Percentiles rank a stretch among this genome's conserved stretches.
Evolutionary conservation across 768 basidiomycete species (phyloP).

Genomic region (Mycena belliarum): DNA sequence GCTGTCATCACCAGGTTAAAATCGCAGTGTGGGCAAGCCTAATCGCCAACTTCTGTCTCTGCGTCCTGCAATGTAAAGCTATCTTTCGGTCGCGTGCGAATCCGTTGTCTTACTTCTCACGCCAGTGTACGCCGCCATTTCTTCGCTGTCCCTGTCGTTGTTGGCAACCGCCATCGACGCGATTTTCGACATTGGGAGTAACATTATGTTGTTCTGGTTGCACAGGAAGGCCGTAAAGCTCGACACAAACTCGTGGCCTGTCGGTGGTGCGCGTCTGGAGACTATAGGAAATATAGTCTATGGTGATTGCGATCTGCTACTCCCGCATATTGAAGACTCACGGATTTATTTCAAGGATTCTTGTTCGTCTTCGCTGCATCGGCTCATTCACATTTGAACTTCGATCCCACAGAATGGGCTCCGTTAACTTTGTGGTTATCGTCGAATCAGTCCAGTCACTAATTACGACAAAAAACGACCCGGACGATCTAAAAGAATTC

Average conservation of each 20-base stretch:
- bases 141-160: slow-evolving; percentile 79
- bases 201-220: slow-evolving; percentile 77
- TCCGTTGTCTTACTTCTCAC: neutral
- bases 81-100: neutral
- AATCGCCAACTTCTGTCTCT: slow-evolving; percentile 71
- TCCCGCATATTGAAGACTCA: neutral
- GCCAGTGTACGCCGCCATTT: slow-evolving; percentile 89
- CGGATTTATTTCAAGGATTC: slow-evolving; percentile 38
- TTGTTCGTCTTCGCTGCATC: slow-evolving; percentile 29
- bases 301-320: slow-evolving; percentile 41
- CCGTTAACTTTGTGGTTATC: slow-evolving; percentile 88
- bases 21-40: slow-evolving; percentile 87
- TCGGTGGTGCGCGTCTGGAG: slow-evolving; percentile 86
- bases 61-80: slow-evolving; percentile 64
- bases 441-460: slow-evolving; percentile 84
- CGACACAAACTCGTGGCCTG: slow-evolving; percentile 88
- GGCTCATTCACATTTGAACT: neutral
- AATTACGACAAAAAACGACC: slow-evolving; percentile 52
- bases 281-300: slow-evolving; percentile 90
- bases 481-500: slow-evolving; percentile 59
- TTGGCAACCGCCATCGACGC: slow-evolving; percentile 91
- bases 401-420: slow-evolving; percentile 66
- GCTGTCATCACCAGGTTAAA: slow-evolving; percentile 58
- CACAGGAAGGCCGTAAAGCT: slow-evolving; percentile 71
- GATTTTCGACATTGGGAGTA: slow-evolving; percentile 81